Evolutionary conservation across 257 asterid species (phyloP), one percentile per base, ranked within the genome.

Genomic region (Lavandula angustifolia): DNA sequence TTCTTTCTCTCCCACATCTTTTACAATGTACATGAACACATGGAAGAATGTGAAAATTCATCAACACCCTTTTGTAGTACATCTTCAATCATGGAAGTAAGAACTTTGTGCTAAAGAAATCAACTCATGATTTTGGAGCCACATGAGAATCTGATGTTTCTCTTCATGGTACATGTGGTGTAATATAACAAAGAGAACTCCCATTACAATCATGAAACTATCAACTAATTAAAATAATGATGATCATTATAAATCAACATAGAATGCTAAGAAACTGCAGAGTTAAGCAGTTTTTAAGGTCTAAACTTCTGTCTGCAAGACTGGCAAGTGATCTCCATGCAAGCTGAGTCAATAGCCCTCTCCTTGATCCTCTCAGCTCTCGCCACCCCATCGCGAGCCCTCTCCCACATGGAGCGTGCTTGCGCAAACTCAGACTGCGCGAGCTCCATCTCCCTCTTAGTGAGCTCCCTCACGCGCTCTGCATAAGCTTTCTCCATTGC

Each of bases 381-480:
- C 49, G 76, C 81, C 0, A 85, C 82, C 67, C 87, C 96, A 33
- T 84, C 91, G 12, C 82, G 67, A 3, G 97, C 92, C 66, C 77
- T 81, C 56, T 84, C 88, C 95, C 95, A 81, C 80, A 85, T 53
- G 67, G 10, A 60, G 9, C 85, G 78, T 0, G 97, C 97, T 0
- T 87, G 84, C 0, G 85, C 85, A 8, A 90, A 85, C 29, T 90
- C 97, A 2, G 80, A 53, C 63, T 90, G 92, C 0, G 96, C 97
- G 4, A 82, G 1, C 81, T 87, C 96, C 86, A 90, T 90, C 63
- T 90, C 97, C 55, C 88, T 34, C 82, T 85, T 50, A 11, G 89
- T 87, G 0, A 87, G 79, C 81, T 90, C 97, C 74, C 86, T 76
- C 78, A 90, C 85, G 51, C 95, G 89, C 75, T 85, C 95, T 0